Conservation (phyloP, 805 yeast species). For the Schizosaccharomyces osmophilus region DNA sequence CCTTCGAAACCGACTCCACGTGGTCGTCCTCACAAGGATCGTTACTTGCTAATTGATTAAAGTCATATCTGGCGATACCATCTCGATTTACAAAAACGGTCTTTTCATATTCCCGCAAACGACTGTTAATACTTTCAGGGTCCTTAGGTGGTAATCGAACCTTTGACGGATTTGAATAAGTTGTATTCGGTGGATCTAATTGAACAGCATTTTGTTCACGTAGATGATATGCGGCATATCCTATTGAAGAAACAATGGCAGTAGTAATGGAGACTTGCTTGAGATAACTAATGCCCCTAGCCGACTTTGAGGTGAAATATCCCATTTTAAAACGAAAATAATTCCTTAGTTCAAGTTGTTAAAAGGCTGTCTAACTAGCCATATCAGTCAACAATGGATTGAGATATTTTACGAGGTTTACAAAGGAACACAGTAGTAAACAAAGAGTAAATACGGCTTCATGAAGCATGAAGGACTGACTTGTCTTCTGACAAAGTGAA, state of each 20-base stretch:
- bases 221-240: background rate
- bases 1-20: constrained; percentile 46
- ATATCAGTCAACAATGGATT: too few relatives aligned
- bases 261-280: background rate
- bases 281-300: background rate
- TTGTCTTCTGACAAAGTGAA: too few relatives aligned
- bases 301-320: background rate
- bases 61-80: constrained; percentile 73
- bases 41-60: constrained; percentile 72
- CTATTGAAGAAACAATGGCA: background rate
- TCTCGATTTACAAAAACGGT: constrained; percentile 17
- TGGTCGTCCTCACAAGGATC: constrained; percentile 88
- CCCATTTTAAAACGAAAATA: background rate
- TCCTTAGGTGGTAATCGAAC: background rate
- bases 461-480: too few relatives aligned
- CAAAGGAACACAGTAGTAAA: too few relatives aligned
- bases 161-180: background rate
- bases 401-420: too few relatives aligned
- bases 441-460: too few relatives aligned
- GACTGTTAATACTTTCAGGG: background rate
- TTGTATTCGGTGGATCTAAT: background rate
- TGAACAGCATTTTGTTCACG: background rate
- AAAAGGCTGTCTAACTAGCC: too few relatives aligned
- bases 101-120: background rate
- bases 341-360: too few relatives aligned